Percentiles rank a stretch among this genome's conserved stretches.
Evolutionary conservation across 2,329 filamentous ascomycete species (phyloP).

Genomic region (Diaporthe ilicicola): DNA sequence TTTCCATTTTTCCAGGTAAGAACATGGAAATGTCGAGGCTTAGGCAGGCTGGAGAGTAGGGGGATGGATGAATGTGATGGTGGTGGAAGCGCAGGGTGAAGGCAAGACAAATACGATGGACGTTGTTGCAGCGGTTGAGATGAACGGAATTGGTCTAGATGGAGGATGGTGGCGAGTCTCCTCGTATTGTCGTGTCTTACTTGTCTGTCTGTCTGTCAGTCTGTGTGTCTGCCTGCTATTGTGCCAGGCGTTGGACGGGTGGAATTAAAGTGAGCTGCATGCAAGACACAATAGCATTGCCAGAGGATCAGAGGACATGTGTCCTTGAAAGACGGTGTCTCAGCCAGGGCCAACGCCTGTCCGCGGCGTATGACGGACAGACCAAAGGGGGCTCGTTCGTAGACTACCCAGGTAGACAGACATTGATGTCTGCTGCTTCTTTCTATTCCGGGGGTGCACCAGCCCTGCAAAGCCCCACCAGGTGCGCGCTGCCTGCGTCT

Average conservation of each 20-base stretch:
- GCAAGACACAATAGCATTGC: not conserved
- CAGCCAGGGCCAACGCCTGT: constrained; percentile 11
- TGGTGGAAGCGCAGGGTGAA: not conserved
- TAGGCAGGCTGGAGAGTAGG: too few species aligned
- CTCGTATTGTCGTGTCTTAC: not conserved
- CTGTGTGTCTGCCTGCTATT: not conserved
- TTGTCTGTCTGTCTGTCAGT: not conserved
- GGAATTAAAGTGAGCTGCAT: not conserved
- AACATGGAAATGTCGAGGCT: too few species aligned
- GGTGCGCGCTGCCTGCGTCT: not conserved
- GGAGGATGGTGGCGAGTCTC: not conserved
- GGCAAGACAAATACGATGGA: not conserved
- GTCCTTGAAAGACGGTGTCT: constrained; percentile 12
- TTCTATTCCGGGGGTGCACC: not conserved
- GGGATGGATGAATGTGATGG: not conserved
- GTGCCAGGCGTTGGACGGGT: too few species aligned
- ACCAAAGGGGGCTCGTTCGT: not conserved
- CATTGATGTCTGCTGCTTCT: not conserved
- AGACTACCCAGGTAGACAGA: too few species aligned
- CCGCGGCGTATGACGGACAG: not conserved
- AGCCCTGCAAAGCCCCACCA: constrained; percentile 1
- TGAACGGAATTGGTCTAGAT: not conserved
- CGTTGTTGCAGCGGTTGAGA: not conserved
- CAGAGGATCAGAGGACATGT: constrained; percentile 5
- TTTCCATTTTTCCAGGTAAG: too few species aligned